Percentiles rank a stretch among this genome's conserved stretches.
phyloP scores from a whole-genome alignment of 2,329 filamentous ascomycete species.

The Alternaria sp. region DNA sequence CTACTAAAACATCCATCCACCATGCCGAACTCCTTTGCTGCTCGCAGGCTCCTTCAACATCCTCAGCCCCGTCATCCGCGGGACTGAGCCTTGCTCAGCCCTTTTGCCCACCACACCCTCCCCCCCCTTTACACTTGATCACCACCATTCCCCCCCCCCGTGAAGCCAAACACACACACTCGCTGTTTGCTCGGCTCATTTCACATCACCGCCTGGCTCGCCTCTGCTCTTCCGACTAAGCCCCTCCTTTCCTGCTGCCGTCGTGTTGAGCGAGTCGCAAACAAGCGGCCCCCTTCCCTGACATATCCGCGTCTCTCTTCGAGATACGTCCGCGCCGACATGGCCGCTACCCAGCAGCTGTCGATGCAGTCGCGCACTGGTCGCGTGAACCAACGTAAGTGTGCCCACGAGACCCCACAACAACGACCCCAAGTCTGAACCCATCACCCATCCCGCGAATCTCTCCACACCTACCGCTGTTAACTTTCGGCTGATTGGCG shows the following conservation, averaged over 20 bases:
- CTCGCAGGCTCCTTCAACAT: constrained; percentile 55
- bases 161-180: constrained; percentile 17
- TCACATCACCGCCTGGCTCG: constrained; percentile 37
- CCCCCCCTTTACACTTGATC: constrained; percentile 42
- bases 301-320: constrained; percentile 13
- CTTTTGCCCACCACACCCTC: constrained; percentile 16
- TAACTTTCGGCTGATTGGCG: constrained; percentile 24
- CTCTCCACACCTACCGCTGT: constrained; percentile 11
- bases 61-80: constrained; percentile 61
- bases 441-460: constrained; percentile 14
- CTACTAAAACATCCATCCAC: constrained; percentile 51
- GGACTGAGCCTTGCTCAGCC: constrained; percentile 55
- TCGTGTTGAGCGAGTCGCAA: constrained; percentile 28
- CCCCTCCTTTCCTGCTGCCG: constrained; percentile 19
- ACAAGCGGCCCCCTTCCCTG: constrained; percentile 10
- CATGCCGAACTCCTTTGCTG: constrained; percentile 51
- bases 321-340: constrained; percentile 34
- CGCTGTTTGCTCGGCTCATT: constrained; percentile 41
- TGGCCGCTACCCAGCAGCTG: constrained; percentile 57
- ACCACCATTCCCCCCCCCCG: constrained; percentile 18
- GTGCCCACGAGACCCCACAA: constrained; percentile 30
- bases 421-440: constrained; percentile 11
- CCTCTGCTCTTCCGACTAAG: constrained; percentile 28
- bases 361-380: constrained; percentile 74
- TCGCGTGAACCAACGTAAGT: constrained; percentile 83